Percentiles rank a stretch among this genome's conserved stretches.
phyloP scores from a whole-genome alignment of 78 protist species.

The Dictyostelium capitatum region DNA sequence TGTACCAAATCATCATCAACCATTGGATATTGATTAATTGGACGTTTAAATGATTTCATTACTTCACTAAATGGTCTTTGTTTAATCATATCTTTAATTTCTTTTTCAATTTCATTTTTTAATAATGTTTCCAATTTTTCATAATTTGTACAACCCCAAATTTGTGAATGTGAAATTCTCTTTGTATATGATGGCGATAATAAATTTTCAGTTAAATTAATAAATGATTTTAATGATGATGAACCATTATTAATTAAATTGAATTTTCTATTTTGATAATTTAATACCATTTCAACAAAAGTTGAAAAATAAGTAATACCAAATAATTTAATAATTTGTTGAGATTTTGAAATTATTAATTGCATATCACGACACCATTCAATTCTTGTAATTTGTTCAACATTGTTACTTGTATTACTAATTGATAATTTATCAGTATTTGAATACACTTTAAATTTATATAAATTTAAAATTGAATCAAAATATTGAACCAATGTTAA shows the following conservation, averaged over 20 bases:
- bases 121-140: not conserved
- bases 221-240: not conserved
- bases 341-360: not conserved
- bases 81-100: conserved; percentile 21
- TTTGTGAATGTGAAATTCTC: conserved; percentile 3
- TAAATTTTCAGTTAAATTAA: not conserved
- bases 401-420: not conserved
- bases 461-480: not conserved
- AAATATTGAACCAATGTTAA: conserved; percentile 8
- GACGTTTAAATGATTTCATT: not conserved
- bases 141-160: conserved; percentile 4
- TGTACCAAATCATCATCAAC: not conserved
- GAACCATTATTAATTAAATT: not conserved
- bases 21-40: conserved; percentile 25
- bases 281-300: not conserved
- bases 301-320: conserved; percentile 1
- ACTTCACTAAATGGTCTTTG: conserved; percentile 8
- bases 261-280: not conserved
- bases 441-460: not conserved
- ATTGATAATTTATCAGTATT: not conserved
- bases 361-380: conserved; percentile 54
- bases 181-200: conserved; percentile 13
- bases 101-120: not conserved
- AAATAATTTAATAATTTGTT: conserved; percentile 19
- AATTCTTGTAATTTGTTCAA: no score